Evolutionary conservation across 768 basidiomycete species (phyloP).

Genomic region (Naganishia friedmannii): DNA sequence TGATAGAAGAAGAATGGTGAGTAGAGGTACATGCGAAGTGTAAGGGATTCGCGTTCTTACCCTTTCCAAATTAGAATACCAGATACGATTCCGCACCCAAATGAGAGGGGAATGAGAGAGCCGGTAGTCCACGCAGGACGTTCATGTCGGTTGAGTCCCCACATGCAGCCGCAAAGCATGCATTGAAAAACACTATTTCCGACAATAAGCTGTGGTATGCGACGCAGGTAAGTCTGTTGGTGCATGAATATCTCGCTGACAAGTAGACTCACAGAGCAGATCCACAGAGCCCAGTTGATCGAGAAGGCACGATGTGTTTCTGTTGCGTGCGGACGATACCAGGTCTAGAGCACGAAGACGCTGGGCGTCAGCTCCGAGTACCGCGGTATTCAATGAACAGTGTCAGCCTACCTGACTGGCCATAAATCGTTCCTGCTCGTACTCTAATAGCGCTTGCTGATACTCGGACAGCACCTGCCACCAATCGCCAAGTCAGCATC

Average conservation of each 20-base stretch:
- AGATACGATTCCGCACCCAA: slow-evolving; percentile 71
- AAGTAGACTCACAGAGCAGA: slow-evolving; percentile 57
- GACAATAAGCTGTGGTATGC: slow-evolving; percentile 57
- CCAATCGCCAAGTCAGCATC: background rate
- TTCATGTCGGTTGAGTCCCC: slow-evolving; percentile 60
- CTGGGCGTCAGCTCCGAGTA: background rate
- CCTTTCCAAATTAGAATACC: slow-evolving; percentile 73
- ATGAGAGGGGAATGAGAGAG: slow-evolving; percentile 67
- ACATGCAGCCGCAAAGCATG: slow-evolving; percentile 73
- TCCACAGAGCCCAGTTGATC: slow-evolving; percentile 61
- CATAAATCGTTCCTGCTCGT: slow-evolving; percentile 51
- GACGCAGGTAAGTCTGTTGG: background rate
- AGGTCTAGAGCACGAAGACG: slow-evolving; percentile 61
- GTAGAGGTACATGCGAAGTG: background rate
- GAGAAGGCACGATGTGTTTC: slow-evolving; percentile 60
- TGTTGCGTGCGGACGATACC: slow-evolving; percentile 82
- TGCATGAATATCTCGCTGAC: background rate
- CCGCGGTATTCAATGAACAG: background rate
- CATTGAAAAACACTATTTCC: slow-evolving; percentile 80
- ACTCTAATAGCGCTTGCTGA: slow-evolving; percentile 44
- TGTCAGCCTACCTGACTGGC: slow-evolving; percentile 42
- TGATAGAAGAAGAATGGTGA: background rate
- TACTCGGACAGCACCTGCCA: slow-evolving; percentile 46
- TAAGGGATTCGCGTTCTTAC: slow-evolving; percentile 4
- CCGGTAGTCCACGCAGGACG: slow-evolving; percentile 56